Evolutionary conservation across 495 filamentous ascomycete genomes (phyloP).

Genomic region (Hypoxylon rickii): DNA sequence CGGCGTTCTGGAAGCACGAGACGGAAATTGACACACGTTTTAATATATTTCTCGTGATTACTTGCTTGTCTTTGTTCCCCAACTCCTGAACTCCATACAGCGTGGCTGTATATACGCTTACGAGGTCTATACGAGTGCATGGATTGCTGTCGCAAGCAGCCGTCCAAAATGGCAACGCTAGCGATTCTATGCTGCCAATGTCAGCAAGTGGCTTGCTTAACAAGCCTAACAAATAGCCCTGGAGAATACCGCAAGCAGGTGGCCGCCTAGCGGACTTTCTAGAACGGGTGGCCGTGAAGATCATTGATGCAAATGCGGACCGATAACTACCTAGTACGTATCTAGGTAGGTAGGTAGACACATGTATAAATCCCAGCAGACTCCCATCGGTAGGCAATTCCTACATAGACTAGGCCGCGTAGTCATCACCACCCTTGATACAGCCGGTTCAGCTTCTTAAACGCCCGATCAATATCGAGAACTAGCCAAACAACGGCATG

Average conservation of each 20-base stretch:
- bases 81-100: not conserved
- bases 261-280: slow-evolving; percentile 15
- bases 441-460: slow-evolving; percentile 21
- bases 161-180: too few relatives aligned
- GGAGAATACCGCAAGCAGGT: not conserved
- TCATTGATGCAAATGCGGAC: slow-evolving; percentile 13
- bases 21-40: slow-evolving; percentile 6
- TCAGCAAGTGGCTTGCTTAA: not conserved
- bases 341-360: too few relatives aligned
- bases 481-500: not conserved
- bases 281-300: slow-evolving; percentile 17
- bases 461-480: slow-evolving; percentile 19
- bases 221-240: slow-evolving; percentile 1
- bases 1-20: slow-evolving; percentile 8
- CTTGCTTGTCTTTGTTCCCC: not conserved
- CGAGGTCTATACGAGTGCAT: too few relatives aligned
- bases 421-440: slow-evolving; percentile 17
- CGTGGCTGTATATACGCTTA: not conserved
- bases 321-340: slow-evolving; percentile 11
- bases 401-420: slow-evolving; percentile 29
- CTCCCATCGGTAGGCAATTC: slow-evolving; percentile 4
- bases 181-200: too few relatives aligned
- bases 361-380: too few relatives aligned
- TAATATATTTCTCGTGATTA: not conserved
- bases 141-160: too few relatives aligned